Conservation (phyloP, 2,329 filamentous ascomycete genomes). For the Aphanoascus verrucosus region DNA sequence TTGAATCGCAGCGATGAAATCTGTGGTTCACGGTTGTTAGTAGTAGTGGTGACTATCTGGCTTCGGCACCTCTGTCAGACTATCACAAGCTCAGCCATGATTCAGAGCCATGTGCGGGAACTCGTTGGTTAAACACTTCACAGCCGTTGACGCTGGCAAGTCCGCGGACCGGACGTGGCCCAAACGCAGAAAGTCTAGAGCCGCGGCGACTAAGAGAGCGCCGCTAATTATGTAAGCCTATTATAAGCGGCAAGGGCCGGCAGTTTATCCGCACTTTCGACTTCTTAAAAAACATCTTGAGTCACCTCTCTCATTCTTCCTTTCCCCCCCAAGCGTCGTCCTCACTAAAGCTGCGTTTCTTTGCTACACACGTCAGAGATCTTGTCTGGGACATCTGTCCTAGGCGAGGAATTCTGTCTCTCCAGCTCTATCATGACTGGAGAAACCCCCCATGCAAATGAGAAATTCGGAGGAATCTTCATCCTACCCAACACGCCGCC, state of each 20-base stretch:
- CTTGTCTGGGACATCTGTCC: constrained; percentile 1
- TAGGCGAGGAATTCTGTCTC: constrained; percentile 7
- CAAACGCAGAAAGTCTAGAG: too few species aligned
- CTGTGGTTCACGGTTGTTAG: too few species aligned
- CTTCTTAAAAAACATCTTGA: constrained; percentile 11
- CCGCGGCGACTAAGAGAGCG: neutral
- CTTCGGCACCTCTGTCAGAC: too few species aligned
- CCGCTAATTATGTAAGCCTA: neutral
- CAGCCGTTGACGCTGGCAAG: too few species aligned
- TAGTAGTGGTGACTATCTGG: too few species aligned
- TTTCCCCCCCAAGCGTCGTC: constrained; percentile 57
- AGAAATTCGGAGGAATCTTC: constrained; percentile 99
- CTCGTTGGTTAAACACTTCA: too few species aligned
- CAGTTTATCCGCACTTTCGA: constrained; percentile 7
- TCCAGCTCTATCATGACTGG: constrained; percentile 12
- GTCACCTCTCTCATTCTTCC: constrained; percentile 20
- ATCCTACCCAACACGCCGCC: constrained; percentile 33
- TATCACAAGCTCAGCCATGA: too few species aligned
- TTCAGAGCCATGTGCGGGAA: too few species aligned
- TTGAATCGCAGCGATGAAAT: too few species aligned
- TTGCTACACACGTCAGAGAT: constrained; percentile 67
- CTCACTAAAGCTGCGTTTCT: constrained; percentile 91
- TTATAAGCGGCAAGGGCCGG: neutral
- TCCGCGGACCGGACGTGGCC: too few species aligned
- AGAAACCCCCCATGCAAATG: constrained; percentile 57